phyloP scores from a whole-genome alignment of 495 filamentous ascomycete genomes.

The Coniosporium apollinis region DNA sequence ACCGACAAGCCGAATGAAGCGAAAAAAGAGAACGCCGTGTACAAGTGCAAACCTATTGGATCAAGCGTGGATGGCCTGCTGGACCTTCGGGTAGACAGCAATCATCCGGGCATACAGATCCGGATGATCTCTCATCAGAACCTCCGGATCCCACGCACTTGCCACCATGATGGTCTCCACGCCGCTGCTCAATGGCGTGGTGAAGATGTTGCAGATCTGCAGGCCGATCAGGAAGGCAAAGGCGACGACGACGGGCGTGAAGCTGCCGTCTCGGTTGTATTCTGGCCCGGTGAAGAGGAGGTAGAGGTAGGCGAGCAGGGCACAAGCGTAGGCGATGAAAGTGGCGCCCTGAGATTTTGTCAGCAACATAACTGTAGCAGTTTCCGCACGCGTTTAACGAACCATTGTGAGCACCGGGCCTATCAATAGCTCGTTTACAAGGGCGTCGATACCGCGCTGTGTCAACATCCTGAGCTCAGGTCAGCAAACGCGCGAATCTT shows the following conservation, averaged over 20 bases:
- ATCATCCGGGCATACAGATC: conserved; percentile 66
- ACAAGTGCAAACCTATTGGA: too few species aligned
- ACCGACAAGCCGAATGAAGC: too few species aligned
- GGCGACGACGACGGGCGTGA: conserved; percentile 63
- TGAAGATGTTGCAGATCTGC: conserved; percentile 78
- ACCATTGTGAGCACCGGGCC: conserved; percentile 81
- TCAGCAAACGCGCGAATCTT: conserved; percentile 2
- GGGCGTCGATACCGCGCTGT: conserved; percentile 74
- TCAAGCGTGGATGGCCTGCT: conserved; percentile 49
- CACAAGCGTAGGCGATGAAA: conserved; percentile 69
- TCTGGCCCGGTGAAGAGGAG: conserved; percentile 59
- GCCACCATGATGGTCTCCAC: conserved; percentile 76
- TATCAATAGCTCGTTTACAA: conserved; percentile 81
- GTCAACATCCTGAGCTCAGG: conserved; percentile 49
- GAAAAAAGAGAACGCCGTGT: too few species aligned
- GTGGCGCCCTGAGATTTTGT: too few species aligned
- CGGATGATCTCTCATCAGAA: conserved; percentile 64
- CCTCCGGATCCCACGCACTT: conserved; percentile 76
- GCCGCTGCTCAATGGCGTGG: conserved; percentile 45
- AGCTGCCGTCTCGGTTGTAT: conserved; percentile 56
- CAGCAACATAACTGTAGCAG: too few species aligned
- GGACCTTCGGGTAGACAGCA: conserved; percentile 65
- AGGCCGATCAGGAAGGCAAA: conserved; percentile 72
- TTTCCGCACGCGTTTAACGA: too few species aligned
- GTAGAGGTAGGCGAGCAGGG: conserved; percentile 69